A percentile compares a stretch with the other conserved stretches of the same genome.
Evolutionary conservation across 164 flowering plant genomes (phyloP).

Genomic region (Dillenia turbinata): DNA sequence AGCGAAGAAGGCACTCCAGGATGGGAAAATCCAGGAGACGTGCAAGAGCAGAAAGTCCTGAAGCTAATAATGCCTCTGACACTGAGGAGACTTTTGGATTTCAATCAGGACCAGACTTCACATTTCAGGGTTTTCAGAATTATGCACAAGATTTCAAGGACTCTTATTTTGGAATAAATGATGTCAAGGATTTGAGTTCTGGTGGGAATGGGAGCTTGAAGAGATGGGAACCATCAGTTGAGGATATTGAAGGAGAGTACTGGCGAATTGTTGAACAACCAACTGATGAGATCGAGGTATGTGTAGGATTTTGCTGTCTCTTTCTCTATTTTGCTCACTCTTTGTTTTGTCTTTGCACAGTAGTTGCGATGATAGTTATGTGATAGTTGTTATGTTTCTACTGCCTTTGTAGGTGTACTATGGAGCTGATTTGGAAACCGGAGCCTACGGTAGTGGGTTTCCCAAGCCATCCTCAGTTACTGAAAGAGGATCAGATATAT

Average conservation of each 20-base stretch:
- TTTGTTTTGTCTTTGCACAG: background rate
- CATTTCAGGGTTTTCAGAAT: slow-evolving; percentile 57
- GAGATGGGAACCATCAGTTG: slow-evolving; percentile 51
- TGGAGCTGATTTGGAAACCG: slow-evolving; percentile 93
- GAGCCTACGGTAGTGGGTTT: slow-evolving; percentile 76
- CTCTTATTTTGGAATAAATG: slow-evolving; percentile 45
- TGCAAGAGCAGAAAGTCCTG: slow-evolving; percentile 30
- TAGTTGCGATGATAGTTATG: background rate
- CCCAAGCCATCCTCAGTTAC: slow-evolving; percentile 39
- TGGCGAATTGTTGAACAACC: slow-evolving; percentile 88
- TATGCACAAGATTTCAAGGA: slow-evolving; percentile 56
- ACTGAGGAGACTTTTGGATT: slow-evolving; percentile 83
- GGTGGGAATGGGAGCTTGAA: slow-evolving; percentile 13
- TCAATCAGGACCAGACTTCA: slow-evolving; percentile 74
- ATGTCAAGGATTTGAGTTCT: slow-evolving; percentile 15
- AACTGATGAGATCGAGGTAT: slow-evolving; percentile 83
- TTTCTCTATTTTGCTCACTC: background rate
- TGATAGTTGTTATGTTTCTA: background rate
- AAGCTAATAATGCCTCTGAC: slow-evolving; percentile 40
- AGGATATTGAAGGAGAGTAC: slow-evolving; percentile 90
- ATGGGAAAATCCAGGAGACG: slow-evolving; percentile 36
- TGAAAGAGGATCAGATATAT: slow-evolving; percentile 32
- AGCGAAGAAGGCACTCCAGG: slow-evolving; percentile 43
- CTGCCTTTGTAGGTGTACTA: slow-evolving; percentile 51
- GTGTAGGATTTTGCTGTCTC: slow-evolving; percentile 1